Evolutionary conservation across 805 yeast genomes (phyloP).

Genomic region (Wickerhamomyces strasburgensis): DNA sequence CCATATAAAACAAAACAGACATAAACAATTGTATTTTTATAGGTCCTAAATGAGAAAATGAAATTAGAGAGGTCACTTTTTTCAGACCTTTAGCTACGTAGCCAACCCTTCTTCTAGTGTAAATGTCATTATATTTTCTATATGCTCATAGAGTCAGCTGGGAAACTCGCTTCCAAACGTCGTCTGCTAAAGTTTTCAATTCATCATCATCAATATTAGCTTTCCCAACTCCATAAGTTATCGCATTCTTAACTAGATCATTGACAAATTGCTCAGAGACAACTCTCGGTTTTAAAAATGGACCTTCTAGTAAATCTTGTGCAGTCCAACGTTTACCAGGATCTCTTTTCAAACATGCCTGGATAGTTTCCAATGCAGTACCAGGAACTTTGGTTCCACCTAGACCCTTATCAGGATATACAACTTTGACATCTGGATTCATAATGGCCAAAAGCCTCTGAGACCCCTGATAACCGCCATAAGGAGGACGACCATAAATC

Average conservation of each 20-base stretch:
- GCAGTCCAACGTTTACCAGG: slow-evolving; percentile 65
- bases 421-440: slow-evolving; percentile 72
- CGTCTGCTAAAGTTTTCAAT: slow-evolving; percentile 44
- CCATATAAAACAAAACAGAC: too few species aligned
- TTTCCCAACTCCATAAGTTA: slow-evolving; percentile 59
- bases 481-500: slow-evolving; percentile 92
- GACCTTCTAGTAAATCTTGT: slow-evolving; percentile 52
- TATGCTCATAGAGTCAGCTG: slow-evolving; percentile 13
- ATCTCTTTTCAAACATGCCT: slow-evolving; percentile 65
- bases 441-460: slow-evolving; percentile 79
- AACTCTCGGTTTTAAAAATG: slow-evolving; percentile 70
- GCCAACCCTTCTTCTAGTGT: too few species aligned
- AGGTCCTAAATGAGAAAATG: too few species aligned
- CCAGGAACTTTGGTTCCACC: slow-evolving; percentile 62
- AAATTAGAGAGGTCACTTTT: too few species aligned
- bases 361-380: slow-evolving; percentile 65
- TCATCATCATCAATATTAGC: slow-evolving; percentile 39
- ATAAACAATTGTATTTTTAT: too few species aligned
- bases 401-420: slow-evolving; percentile 57
- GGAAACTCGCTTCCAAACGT: slow-evolving; percentile 48
- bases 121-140: too few species aligned
- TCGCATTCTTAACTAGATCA: slow-evolving; percentile 72
- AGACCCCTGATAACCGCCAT: slow-evolving; percentile 70
- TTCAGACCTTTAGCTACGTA: too few species aligned
- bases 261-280: slow-evolving; percentile 62